Conservation (phyloP, 148 eudicot genomes). For the Rhododendron griersonianum region DNA sequence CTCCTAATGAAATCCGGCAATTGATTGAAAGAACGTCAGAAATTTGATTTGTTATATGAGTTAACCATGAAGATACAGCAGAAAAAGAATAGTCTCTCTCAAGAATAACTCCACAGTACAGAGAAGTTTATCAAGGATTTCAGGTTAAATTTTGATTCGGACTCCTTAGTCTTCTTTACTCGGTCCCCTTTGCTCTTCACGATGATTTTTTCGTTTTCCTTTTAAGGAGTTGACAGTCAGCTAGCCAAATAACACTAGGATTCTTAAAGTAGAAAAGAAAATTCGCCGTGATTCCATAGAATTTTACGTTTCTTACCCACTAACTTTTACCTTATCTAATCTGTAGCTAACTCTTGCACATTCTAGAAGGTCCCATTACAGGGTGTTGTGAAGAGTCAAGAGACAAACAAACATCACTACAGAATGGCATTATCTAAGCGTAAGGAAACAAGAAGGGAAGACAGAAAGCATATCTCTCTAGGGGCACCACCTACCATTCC, state of each 20-base stretch:
- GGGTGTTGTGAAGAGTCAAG: neutral
- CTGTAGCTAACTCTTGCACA: neutral
- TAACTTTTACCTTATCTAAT: neutral
- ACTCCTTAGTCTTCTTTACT: neutral
- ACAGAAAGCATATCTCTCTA: neutral
- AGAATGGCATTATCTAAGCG: no score
- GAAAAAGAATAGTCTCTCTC: neutral
- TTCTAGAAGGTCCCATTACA: neutral
- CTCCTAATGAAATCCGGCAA: neutral
- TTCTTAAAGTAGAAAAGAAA: neutral
- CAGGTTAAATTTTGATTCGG: neutral
- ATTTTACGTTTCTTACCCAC: neutral
- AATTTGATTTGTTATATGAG: neutral
- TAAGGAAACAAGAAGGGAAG: neutral
- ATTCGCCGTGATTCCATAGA: neutral
- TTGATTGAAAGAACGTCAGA: neutral
- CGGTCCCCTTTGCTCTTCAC: neutral
- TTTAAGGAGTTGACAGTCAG: constrained; percentile 1
- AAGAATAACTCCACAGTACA: neutral
- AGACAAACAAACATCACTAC: no score
- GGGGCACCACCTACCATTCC: constrained; percentile 67
- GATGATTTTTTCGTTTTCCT: neutral
- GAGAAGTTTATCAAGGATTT: neutral
- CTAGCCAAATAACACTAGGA: constrained; percentile 1
- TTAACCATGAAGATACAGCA: neutral